Percentiles rank a stretch among this genome's conserved stretches.
Evolutionary conservation across 768 basidiomycete species (phyloP).

Genomic region (Trametes punicea): DNA sequence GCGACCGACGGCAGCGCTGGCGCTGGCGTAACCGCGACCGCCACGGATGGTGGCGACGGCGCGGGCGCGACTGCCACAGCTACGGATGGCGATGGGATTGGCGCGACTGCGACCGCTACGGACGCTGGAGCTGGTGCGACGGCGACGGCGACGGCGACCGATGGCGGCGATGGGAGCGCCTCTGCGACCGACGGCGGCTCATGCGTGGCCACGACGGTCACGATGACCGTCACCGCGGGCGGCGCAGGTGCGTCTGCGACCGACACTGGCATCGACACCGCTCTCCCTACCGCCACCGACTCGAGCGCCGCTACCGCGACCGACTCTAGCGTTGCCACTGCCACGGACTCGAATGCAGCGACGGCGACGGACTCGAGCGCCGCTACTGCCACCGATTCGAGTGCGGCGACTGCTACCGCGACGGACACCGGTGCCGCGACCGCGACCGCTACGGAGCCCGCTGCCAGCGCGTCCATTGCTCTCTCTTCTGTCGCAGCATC

Average conservation of each 20-base stretch:
- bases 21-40: neutral
- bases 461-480: neutral
- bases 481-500: neutral
- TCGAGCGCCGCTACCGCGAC: neutral
- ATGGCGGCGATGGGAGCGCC: neutral
- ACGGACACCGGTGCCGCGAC: neutral
- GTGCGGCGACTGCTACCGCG: neutral
- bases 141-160: neutral
- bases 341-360: neutral
- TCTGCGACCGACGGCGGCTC: conserved; percentile 5
- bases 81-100: neutral
- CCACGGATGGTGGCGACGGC: neutral
- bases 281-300: conserved; percentile 1
- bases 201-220: neutral
- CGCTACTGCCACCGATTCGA: neutral
- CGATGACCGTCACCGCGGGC: neutral
- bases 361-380: neutral
- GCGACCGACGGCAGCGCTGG: no score
- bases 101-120: neutral
- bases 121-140: neutral
- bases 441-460: neutral
- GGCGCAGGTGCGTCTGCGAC: conserved; percentile 12
- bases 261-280: neutral
- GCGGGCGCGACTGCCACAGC: neutral
- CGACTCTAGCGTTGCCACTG: neutral